phyloP scores from a whole-genome alignment of 2,329 filamentous ascomycete genomes.

The Decorospora gaudefroyi region DNA sequence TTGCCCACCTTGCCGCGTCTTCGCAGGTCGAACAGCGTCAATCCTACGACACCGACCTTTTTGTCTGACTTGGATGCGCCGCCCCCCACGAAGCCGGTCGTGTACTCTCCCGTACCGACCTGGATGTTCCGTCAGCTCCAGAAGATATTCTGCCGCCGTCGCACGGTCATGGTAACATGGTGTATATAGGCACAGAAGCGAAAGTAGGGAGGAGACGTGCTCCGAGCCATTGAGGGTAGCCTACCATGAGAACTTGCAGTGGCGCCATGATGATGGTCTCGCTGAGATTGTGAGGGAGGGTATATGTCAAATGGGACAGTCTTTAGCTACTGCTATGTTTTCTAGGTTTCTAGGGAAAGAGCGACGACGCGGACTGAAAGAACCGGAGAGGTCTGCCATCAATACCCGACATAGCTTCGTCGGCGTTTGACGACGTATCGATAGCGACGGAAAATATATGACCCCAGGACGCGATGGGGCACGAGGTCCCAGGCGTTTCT shows the following conservation, averaged over 20 bases:
- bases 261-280: slow-evolving; percentile 51
- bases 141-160: neutral
- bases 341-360: slow-evolving; percentile 1
- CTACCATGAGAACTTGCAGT: slow-evolving; percentile 56
- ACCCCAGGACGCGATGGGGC: slow-evolving; percentile 29
- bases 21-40: slow-evolving; percentile 87
- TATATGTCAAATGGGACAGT: slow-evolving; percentile 8
- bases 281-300: neutral
- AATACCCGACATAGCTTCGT: slow-evolving; percentile 18
- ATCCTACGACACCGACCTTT: slow-evolving; percentile 90
- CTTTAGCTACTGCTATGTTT: slow-evolving; percentile 6
- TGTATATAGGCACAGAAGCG: no score
- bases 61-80: slow-evolving; percentile 88
- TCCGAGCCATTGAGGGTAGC: slow-evolving; percentile 20
- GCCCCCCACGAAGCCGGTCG: slow-evolving; percentile 87
- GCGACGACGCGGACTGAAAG: slow-evolving; percentile 10
- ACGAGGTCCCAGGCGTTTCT: slow-evolving; percentile 30
- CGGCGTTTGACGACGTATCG: slow-evolving; percentile 30
- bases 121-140: slow-evolving; percentile 24
- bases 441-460: slow-evolving; percentile 37
- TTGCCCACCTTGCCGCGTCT: slow-evolving; percentile 85
- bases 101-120: slow-evolving; percentile 95
- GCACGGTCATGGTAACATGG: neutral
- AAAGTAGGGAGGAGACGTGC: neutral
- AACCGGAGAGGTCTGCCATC: slow-evolving; percentile 7